Evolutionary conservation across 768 basidiomycete genomes (phyloP).

Genomic region (Leccinum ochraceum): DNA sequence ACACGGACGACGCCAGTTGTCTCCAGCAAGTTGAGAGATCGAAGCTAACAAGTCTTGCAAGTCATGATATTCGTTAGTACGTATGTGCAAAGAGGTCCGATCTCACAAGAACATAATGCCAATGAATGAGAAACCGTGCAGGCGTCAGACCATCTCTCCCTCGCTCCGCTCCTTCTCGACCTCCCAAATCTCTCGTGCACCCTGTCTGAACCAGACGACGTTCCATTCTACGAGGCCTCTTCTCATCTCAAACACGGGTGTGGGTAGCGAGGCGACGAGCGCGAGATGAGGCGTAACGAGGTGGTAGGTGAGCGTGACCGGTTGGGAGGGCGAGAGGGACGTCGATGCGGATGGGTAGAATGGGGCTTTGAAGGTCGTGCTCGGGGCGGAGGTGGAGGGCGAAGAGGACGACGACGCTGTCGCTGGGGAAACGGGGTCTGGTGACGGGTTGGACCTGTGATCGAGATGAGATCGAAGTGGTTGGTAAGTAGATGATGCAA

Average conservation of each 20-base stretch:
- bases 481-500: not conserved
- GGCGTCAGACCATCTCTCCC: conserved; percentile 18
- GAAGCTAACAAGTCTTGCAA: not conserved
- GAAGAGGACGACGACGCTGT: not conserved
- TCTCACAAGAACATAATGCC: conserved; percentile 1
- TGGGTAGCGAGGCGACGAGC: conserved; percentile 71
- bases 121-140: not conserved
- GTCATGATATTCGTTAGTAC: conserved; percentile 2
- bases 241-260: conserved; percentile 68
- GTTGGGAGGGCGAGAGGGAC: conserved; percentile 54
- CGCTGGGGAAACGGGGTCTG: conserved; percentile 4
- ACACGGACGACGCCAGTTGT: not conserved
- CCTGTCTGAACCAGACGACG: conserved; percentile 81
- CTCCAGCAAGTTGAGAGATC: not conserved
- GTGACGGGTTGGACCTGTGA: conserved; percentile 24
- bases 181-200: conserved; percentile 78
- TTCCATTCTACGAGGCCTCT: conserved; percentile 85
- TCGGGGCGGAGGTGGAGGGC: conserved; percentile 6
- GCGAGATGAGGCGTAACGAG: conserved; percentile 72
- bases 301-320: conserved; percentile 83
- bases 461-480: not conserved
- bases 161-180: conserved; percentile 59
- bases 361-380: conserved; percentile 39
- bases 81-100: not conserved
- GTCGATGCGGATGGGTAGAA: conserved; percentile 74